phyloP scores from a whole-genome alignment of 371 early-diverging fungal genomes.

The Lichtheimia corymbifera region DNA sequence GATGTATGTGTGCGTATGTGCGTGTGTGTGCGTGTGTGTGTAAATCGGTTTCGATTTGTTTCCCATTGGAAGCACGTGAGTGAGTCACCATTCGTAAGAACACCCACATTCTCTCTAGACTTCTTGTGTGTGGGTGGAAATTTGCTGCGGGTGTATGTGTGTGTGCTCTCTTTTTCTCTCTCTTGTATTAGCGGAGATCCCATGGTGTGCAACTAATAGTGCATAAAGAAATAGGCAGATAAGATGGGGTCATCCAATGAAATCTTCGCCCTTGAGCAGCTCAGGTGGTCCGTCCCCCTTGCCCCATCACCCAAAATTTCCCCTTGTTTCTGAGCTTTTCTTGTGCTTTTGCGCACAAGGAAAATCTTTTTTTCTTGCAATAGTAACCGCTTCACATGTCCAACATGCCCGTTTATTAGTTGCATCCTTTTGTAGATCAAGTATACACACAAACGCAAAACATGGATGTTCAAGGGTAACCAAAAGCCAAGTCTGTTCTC shows the following conservation, averaged over 20 bases:
- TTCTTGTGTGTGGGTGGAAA: too few species aligned
- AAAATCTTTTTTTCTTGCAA: neutral
- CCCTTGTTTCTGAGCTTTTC: neutral
- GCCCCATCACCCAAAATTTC: slow-evolving; percentile 3
- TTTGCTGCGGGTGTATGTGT: neutral
- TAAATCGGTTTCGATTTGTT: too few species aligned
- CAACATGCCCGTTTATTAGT: neutral
- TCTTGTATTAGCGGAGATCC: neutral
- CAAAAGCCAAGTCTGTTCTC: too few species aligned
- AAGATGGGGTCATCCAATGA: slow-evolving; percentile 3
- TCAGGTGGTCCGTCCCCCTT: slow-evolving; percentile 4
- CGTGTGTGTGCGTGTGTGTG: neutral
- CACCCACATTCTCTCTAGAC: neutral
- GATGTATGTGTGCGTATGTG: neutral
- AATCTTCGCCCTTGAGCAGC: neutral
- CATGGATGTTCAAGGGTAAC: too few species aligned
- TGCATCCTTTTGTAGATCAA: neutral
- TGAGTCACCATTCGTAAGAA: neutral
- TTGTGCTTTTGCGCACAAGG: neutral
- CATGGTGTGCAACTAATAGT: neutral
- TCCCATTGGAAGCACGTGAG: neutral
- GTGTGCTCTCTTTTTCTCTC: neutral
- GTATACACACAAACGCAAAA: too few species aligned
- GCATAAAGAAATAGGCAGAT: slow-evolving; percentile 1
- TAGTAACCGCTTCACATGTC: neutral